Percentiles rank a stretch among this genome's conserved stretches.
phyloP scores from a whole-genome alignment of 306 rosid species.

The Clitoria ternatea region DNA sequence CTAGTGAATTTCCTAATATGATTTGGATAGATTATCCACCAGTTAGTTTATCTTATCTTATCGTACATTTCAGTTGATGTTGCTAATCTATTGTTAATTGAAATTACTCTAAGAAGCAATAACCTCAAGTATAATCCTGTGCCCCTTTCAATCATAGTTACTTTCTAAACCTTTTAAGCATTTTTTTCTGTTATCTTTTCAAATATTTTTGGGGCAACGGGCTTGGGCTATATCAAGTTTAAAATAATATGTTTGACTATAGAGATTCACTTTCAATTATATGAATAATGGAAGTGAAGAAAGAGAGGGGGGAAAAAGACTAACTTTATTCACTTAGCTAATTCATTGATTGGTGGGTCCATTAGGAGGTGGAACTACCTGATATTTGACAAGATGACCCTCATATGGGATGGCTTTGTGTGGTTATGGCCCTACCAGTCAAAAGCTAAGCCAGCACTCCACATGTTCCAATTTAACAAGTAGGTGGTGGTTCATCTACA shows the following conservation, averaged over 20 bases:
- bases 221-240: background rate
- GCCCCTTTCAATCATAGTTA: background rate
- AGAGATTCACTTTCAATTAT: conserved; percentile 7
- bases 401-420: conserved; percentile 56
- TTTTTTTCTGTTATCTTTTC: background rate
- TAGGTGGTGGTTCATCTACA: conserved; percentile 48
- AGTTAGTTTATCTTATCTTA: no score
- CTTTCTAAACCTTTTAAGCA: background rate
- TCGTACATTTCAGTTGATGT: no score
- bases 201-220: conserved; percentile 5
- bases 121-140: background rate
- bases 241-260: conserved; percentile 24
- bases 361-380: conserved; percentile 39
- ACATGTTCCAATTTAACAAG: conserved; percentile 64
- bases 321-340: conserved; percentile 15
- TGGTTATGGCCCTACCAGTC: conserved; percentile 68
- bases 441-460: conserved; percentile 63
- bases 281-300: background rate
- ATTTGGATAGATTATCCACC: no score
- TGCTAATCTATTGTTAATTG: no score
- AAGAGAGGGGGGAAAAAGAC: background rate
- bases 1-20: no score
- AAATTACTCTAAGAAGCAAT: background rate
- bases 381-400: conserved; percentile 52
- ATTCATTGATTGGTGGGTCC: conserved; percentile 44